Evolutionary conservation across 2,329 filamentous ascomycete genomes (phyloP).

Genomic region (Aspergillus ochraceus): DNA sequence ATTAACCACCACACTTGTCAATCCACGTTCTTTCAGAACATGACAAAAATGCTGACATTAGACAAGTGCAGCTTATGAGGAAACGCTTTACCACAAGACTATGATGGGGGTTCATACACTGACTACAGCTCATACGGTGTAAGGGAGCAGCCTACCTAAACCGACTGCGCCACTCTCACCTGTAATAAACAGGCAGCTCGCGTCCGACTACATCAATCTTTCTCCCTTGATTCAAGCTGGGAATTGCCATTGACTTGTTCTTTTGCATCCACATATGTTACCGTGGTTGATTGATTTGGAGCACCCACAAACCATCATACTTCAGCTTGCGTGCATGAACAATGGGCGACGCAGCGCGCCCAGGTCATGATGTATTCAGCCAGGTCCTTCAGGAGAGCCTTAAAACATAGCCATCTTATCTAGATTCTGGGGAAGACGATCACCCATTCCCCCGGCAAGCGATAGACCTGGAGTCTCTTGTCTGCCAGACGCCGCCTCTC

Average conservation of each 20-base stretch:
- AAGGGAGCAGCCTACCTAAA: too few species aligned
- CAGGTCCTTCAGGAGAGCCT: slow-evolving; percentile 16
- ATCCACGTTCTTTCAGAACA: background rate
- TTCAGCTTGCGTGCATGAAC: background rate
- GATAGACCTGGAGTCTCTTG: slow-evolving; percentile 15
- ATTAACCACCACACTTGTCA: background rate
- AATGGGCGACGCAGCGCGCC: slow-evolving; percentile 16
- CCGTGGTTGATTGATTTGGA: too few species aligned
- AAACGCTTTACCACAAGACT: too few species aligned
- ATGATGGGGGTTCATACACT: too few species aligned
- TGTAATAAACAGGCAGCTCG: too few species aligned
- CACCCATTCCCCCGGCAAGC: slow-evolving; percentile 10
- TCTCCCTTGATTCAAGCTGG: too few species aligned
- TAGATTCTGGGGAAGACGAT: slow-evolving; percentile 8
- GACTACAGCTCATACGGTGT: too few species aligned
- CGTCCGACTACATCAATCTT: too few species aligned
- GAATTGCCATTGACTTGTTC: too few species aligned
- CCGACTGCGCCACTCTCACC: too few species aligned
- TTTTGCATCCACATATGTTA: too few species aligned
- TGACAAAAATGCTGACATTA: background rate
- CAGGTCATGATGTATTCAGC: slow-evolving; percentile 15
- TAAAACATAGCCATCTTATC: slow-evolving; percentile 15
- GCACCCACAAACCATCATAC: too few species aligned
- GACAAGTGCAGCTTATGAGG: background rate
- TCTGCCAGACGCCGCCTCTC: slow-evolving; percentile 17